phyloP scores from a whole-genome alignment of 2,329 filamentous ascomycete species.

The Sporothrix pseudoabietina region DNA sequence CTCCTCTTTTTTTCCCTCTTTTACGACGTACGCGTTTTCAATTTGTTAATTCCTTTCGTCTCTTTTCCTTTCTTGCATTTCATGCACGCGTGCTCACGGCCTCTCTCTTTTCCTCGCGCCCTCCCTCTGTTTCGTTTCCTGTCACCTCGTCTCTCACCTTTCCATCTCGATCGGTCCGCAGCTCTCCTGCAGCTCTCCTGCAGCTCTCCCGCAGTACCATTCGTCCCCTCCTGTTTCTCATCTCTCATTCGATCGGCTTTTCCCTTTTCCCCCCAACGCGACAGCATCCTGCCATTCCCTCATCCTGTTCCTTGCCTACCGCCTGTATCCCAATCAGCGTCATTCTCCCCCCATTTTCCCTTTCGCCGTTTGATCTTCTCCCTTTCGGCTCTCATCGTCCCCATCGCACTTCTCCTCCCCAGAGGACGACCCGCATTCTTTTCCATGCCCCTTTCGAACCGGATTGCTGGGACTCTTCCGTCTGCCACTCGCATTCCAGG shows the following conservation, averaged over 20 bases:
- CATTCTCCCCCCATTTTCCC: background rate
- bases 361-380: background rate
- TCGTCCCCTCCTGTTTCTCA: background rate
- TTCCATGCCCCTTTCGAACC: slow-evolving; percentile 6
- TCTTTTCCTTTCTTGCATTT: slow-evolving; percentile 10
- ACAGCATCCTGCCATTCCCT: background rate
- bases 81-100: background rate
- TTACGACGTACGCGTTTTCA: slow-evolving; percentile 10
- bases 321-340: slow-evolving; percentile 2
- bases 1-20: slow-evolving; percentile 17
- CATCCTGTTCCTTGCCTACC: background rate
- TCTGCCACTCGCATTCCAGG: background rate
- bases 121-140: background rate
- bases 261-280: background rate
- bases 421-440: slow-evolving; percentile 22
- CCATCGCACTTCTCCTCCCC: background rate
- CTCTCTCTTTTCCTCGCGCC: background rate
- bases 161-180: slow-evolving; percentile 17
- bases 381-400: background rate
- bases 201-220: background rate
- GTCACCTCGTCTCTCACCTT: background rate
- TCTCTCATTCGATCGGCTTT: background rate
- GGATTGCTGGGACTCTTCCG: slow-evolving; percentile 5
- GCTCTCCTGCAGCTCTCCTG: slow-evolving; percentile 13
- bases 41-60: slow-evolving; percentile 17